A percentile compares a stretch with the other conserved stretches of the same genome.
These are phyloP conservation scores for Aureobasidium sp. DNA, from an alignment of 2,329 filamentous ascomycete species.

Conservation along the genomic window DNA sequence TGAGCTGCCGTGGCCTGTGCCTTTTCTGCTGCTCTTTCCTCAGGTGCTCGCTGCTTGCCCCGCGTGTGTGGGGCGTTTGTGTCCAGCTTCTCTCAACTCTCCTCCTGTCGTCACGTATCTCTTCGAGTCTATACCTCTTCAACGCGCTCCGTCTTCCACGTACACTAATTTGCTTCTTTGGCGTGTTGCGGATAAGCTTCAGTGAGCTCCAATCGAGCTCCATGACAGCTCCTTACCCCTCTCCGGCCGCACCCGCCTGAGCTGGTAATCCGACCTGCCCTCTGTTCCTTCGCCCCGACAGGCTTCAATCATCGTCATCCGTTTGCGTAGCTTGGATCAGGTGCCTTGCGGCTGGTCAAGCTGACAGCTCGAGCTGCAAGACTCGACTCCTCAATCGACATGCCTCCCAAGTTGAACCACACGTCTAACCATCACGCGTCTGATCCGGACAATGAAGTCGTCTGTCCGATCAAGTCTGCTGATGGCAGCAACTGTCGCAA, in stretches of 20 bases:
- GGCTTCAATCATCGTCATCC: constrained; percentile 12
- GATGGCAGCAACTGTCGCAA: constrained; percentile 97
- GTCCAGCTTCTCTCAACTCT: constrained; percentile 4
- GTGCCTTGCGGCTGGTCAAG: constrained; percentile 13
- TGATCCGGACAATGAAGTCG: constrained; percentile 90
- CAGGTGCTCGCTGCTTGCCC: constrained; percentile 4
- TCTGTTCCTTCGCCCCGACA: constrained; percentile 11
- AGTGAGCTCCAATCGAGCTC: constrained; percentile 15
- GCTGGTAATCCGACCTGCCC: constrained; percentile 1
- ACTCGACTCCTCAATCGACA: constrained; percentile 38
- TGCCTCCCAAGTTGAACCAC: constrained; percentile 83
- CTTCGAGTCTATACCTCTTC: not conserved
- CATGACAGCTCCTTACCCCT: constrained; percentile 14
- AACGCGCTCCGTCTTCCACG: not conserved
- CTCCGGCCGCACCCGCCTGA: not conserved
- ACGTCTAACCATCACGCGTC: constrained; percentile 61
- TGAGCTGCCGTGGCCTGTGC: constrained; percentile 13
- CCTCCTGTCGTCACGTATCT: constrained; percentile 10
- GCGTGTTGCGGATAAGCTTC: constrained; percentile 8
- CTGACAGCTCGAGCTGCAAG: constrained; percentile 9
- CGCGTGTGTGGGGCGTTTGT: constrained; percentile 14
- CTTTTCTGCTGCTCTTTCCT: constrained; percentile 1
- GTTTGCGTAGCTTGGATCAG: constrained; percentile 10
- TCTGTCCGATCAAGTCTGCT: constrained; percentile 91
- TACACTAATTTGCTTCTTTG: constrained; percentile 7